Evolutionary conservation across 225 moss, liverwort and hornwort species (phyloP).

Genomic region (Pseudisothecium myosuroides): DNA sequence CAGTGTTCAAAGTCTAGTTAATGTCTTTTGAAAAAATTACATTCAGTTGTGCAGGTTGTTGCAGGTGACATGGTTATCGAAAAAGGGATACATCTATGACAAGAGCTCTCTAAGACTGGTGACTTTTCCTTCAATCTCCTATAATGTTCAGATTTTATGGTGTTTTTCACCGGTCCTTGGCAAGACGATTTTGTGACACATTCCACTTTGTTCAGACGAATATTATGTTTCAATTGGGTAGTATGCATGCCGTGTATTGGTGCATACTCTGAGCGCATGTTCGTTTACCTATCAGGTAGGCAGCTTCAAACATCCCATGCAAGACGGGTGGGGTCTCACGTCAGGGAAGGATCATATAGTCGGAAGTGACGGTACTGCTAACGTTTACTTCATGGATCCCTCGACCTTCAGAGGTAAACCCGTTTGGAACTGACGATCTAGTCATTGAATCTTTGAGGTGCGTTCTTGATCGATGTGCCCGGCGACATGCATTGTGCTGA

Average conservation of each 20-base stretch:
- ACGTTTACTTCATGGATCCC: constrained; percentile 90
- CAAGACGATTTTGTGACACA: background rate
- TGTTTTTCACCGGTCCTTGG: background rate
- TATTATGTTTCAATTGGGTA: background rate
- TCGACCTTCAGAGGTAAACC: constrained; percentile 61
- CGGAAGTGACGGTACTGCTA: constrained; percentile 93
- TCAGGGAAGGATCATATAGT: constrained; percentile 59
- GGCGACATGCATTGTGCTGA: background rate
- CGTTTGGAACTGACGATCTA: background rate
- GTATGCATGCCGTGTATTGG: background rate
- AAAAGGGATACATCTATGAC: constrained; percentile 70
- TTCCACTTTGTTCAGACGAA: background rate
- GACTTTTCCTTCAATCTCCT: background rate
- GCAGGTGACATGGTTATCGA: constrained; percentile 81
- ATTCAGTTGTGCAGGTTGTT: constrained; percentile 55
- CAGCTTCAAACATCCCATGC: constrained; percentile 67
- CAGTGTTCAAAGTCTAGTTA: background rate
- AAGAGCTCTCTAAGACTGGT: constrained; percentile 53
- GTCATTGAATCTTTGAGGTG: background rate
- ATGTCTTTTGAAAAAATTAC: background rate
- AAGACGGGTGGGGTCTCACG: constrained; percentile 97
- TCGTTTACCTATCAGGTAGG: constrained; percentile 34
- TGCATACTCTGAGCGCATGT: constrained; percentile 3
- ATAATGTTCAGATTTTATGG: background rate
- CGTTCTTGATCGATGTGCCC: background rate